Evolutionary conservation across 2,329 filamentous ascomycete species (phyloP).

Genomic region (Phyllosticta citribraziliensis): DNA sequence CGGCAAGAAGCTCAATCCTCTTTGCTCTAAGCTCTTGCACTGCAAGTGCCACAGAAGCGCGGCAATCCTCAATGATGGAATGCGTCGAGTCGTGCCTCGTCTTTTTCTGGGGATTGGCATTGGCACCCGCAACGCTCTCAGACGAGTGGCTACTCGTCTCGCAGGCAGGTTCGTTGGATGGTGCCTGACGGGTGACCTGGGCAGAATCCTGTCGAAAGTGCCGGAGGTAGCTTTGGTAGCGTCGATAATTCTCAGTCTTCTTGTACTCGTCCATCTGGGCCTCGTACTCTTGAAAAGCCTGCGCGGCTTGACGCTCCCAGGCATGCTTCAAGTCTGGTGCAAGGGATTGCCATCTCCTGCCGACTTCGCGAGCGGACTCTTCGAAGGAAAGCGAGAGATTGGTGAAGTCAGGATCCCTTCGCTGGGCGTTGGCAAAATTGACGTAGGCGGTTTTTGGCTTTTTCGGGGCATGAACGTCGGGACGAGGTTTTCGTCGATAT

Average conservation of each 20-base stretch:
- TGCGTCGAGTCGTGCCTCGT: constrained; percentile 18
- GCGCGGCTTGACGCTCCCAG: constrained; percentile 29
- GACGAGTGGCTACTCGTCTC: constrained; percentile 1
- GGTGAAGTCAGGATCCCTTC: constrained; percentile 24
- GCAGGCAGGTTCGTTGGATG: not conserved
- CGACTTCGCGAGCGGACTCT: constrained; percentile 29
- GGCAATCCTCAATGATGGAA: constrained; percentile 21
- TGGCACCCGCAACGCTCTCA: not conserved
- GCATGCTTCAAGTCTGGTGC: constrained; percentile 24
- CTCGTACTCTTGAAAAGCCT: constrained; percentile 29
- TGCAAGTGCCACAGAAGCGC: constrained; percentile 25
- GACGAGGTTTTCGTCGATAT: constrained; percentile 28
- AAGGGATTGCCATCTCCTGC: constrained; percentile 28
- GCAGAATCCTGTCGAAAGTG: constrained; percentile 23
- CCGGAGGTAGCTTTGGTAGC: constrained; percentile 26
- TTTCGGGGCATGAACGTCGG: constrained; percentile 29
- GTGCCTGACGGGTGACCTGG: not conserved
- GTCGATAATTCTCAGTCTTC: constrained; percentile 27
- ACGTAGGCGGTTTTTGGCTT: constrained; percentile 34
- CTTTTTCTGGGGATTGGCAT: not conserved
- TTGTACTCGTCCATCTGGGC: constrained; percentile 31
- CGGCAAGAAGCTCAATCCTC: constrained; percentile 21
- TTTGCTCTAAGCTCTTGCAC: constrained; percentile 25
- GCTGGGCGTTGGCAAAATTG: constrained; percentile 32
- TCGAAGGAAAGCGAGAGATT: constrained; percentile 25